A percentile compares a stretch with the other conserved stretches of the same genome.
Evolutionary conservation across 1,284 basidiomycete species (phyloP).

Genomic region (Rhodotorula glutinis): DNA sequence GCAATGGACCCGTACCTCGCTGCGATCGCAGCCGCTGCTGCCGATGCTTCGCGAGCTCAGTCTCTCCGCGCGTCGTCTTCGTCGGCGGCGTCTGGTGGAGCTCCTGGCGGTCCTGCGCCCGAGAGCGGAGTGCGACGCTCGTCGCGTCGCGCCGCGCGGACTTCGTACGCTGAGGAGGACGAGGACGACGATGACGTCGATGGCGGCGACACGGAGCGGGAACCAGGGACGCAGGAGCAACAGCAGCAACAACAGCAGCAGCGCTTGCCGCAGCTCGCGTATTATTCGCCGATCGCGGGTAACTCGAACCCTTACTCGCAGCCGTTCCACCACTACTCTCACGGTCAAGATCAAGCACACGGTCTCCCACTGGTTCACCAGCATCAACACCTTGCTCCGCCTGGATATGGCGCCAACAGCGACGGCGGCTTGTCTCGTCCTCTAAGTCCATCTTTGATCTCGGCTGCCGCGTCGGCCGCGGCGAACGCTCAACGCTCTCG

Average conservation of each 20-base stretch:
- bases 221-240: too few species aligned
- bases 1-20: background rate
- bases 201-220: background rate
- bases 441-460: background rate
- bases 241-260: background rate
- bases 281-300: background rate
- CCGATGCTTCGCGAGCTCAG: background rate
- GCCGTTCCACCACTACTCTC: slow-evolving; percentile 4
- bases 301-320: slow-evolving; percentile 16
- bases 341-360: slow-evolving; percentile 2
- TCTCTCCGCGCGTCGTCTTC: background rate
- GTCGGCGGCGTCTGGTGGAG: background rate
- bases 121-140: background rate
- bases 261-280: background rate
- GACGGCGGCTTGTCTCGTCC: background rate
- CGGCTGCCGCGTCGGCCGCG: background rate
- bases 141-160: background rate
- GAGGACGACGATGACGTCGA: background rate
- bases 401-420: background rate
- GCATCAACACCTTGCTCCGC: background rate
- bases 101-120: background rate
- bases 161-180: background rate
- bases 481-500: background rate
- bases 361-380: background rate
- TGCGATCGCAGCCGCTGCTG: background rate